These are phyloP conservation scores for Clonostachys chloroleuca DNA, from an alignment of 2,329 filamentous ascomycete genomes.

Conservation along the genomic window DNA sequence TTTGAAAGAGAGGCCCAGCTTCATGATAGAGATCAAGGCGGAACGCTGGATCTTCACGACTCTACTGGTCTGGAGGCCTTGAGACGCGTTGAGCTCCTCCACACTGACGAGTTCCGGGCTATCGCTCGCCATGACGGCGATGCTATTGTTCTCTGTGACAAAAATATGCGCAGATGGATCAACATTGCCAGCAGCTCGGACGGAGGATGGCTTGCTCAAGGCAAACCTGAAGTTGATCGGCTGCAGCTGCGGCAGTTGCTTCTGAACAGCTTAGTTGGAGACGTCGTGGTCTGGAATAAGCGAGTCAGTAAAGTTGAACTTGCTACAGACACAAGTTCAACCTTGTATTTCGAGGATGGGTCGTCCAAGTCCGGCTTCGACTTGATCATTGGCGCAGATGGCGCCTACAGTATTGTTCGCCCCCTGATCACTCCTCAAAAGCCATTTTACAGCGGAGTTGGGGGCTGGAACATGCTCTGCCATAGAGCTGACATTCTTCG, in stretches of 20 bases:
- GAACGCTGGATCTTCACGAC: constrained; percentile 44
- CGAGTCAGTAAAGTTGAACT: not conserved
- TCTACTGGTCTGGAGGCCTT: constrained; percentile 38
- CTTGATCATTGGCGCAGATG: constrained; percentile 1
- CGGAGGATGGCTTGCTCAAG: constrained; percentile 7
- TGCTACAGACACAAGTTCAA: constrained; percentile 6
- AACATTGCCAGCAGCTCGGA: constrained; percentile 7
- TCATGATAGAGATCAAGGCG: constrained; percentile 15
- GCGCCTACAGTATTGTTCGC: constrained; percentile 19
- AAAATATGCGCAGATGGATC: constrained; percentile 9
- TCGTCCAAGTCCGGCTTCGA: constrained; percentile 1
- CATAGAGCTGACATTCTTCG: not conserved
- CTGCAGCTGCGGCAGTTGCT: constrained; percentile 25
- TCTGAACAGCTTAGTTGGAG: constrained; percentile 16
- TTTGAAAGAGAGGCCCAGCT: constrained; percentile 10
- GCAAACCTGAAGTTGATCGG: constrained; percentile 31
- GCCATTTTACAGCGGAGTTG: constrained; percentile 12
- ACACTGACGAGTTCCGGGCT: constrained; percentile 26
- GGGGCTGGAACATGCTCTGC: not conserved
- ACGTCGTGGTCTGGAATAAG: constrained; percentile 18
- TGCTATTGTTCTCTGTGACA: constrained; percentile 22
- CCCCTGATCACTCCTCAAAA: constrained; percentile 21
- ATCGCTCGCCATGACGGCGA: constrained; percentile 36
- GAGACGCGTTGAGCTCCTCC: constrained; percentile 32
- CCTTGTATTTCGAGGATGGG: not conserved